Base-by-base conservation (phyloP, 2,329 filamentous ascomycete species). In the Neophaeococcomyces mojaviensis region DNA sequence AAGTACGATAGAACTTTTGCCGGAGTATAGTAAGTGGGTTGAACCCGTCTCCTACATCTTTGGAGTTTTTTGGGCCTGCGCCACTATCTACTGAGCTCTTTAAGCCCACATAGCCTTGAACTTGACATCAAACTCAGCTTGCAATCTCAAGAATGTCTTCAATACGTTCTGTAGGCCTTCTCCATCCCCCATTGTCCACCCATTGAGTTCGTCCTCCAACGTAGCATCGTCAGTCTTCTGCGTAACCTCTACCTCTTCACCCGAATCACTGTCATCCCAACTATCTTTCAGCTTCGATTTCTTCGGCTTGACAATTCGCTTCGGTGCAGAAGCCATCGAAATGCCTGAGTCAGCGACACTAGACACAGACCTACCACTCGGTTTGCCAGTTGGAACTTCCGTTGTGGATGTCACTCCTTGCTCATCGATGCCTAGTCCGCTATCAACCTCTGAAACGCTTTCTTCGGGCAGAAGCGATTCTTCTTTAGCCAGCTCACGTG, bases 401-500 rank as follows among this genome's bases (percentile, higher is more conserved):
- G 37, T 10, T 4, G 19, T 28, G 8, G 36, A 3, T 15, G 37
- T n/a, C 5, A 12, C 19, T 12, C 19, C 22, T 15, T 28, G 24
- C 24, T 28, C 24, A 10, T 28, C 24, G 5, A 28, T 5, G 5
- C 10, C 24, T 10, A 28, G 10, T 5, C 24, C 10, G 24, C 24
- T 28, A 5, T 28, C 5, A 10, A 28, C 10, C 10, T 28, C 24
- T 28, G 10, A 10, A 6, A 10, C 28, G 15, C 22, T 19, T 30
- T 41, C 43, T 47, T 3, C 30, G 35, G 20, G 22, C 31, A 3
- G 35, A 40, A 8, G 45, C 39, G 18, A 15, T 12, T 33, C 39
- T 12, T 43, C 39, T n/a, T 43, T 32, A 6, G 30, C 31, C 18
- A 57, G 52, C 19, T 59, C 61, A 7, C 53, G 44, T 3, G 48